Base-by-base conservation (phyloP, 2,329 filamentous ascomycete species). In the Pseudogymnoascus sp. region DNA sequence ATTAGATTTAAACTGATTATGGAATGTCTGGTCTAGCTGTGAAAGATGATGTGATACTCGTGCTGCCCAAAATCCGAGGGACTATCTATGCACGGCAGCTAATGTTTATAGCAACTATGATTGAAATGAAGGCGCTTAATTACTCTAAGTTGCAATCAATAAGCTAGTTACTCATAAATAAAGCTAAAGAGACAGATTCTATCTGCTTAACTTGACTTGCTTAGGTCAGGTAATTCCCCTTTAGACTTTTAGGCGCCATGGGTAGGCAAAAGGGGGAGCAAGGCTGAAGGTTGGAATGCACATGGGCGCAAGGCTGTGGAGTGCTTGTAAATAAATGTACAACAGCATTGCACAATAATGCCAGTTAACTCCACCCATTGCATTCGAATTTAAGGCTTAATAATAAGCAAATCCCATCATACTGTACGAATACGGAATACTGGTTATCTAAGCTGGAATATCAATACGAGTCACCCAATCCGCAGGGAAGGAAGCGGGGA, bases 391-490 rank as follows among this genome's bases (percentile, higher is more conserved):
- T 26, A 7, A 26, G 15, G n/a, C 7, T 19, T 56, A 19, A 33
- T 56, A 56, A 33, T 56, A 56, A 56, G 50, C 29, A 56, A 33
- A 56, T 53, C 29, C 50, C 50, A 56, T 33, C 29, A 56, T 56
- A 21, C 29, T 15, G n/a, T 56, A 33, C 50, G 29, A 56, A 19
- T 33, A 7, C 15, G 46, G 46, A 56, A 56, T 56, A n/a, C 29
- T 10, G 50, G n/a, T 33, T 56, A 56, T 56, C 50, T 15, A 56
- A 56, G 29, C 50, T 21, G 17, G 29, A 35, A 56, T 33, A 35
- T 56, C 50, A 56, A 33, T 33, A 56, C 50, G 10, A 33, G 5
- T 56, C 15, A 10, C 17, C 50, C 50, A 56, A 33, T 56, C 50
- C 50, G 17, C 4, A 21, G 6, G 29, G 29, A 35, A 15, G 50